Evolutionary conservation across 202 grass and related monocot genomes (phyloP).

Genomic region (Miscanthus sacchariflorus): DNA sequence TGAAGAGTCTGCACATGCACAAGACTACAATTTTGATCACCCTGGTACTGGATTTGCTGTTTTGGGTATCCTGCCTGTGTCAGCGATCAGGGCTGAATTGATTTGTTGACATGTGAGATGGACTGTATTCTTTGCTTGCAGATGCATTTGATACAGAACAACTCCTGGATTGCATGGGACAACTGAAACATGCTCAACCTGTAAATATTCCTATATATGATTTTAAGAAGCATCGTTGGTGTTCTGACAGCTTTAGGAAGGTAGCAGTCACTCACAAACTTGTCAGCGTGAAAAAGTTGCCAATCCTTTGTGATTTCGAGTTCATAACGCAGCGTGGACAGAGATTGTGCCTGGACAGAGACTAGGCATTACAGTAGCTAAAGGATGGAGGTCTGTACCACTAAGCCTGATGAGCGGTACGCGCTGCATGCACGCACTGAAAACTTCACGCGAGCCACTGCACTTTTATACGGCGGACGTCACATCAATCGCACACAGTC

Average conservation of each 20-base stretch:
- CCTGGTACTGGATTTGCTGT: conserved; percentile 77
- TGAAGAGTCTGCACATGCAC: conserved; percentile 82
- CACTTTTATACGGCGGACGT: too few species aligned
- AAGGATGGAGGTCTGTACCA: too few species aligned
- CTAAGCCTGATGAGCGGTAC: too few species aligned
- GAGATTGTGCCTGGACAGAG: too few species aligned
- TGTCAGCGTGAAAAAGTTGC: neutral
- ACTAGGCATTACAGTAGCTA: too few species aligned
- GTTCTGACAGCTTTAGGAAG: conserved; percentile 86
- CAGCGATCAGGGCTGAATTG: conserved; percentile 21
- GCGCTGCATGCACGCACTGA: too few species aligned
- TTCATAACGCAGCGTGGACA: neutral
- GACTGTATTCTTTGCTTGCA: conserved; percentile 52
- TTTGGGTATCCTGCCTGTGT: conserved; percentile 12
- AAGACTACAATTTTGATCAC: conserved; percentile 99
- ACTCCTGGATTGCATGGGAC: conserved; percentile 91
- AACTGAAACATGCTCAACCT: conserved; percentile 77
- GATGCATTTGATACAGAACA: conserved; percentile 99
- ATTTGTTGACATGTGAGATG: conserved; percentile 19
- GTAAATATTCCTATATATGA: conserved; percentile 99
- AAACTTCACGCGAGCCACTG: too few species aligned
- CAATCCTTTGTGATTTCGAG: conserved; percentile 2
- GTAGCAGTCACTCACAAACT: conserved; percentile 48
- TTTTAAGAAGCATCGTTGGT: conserved; percentile 90
- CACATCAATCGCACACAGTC: too few species aligned